Percentiles rank a stretch among this genome's conserved stretches.
These are phyloP conservation scores for Chlamydomonas urium DNA, from an alignment of 139 green algal species.

Conservation along the genomic window DNA sequence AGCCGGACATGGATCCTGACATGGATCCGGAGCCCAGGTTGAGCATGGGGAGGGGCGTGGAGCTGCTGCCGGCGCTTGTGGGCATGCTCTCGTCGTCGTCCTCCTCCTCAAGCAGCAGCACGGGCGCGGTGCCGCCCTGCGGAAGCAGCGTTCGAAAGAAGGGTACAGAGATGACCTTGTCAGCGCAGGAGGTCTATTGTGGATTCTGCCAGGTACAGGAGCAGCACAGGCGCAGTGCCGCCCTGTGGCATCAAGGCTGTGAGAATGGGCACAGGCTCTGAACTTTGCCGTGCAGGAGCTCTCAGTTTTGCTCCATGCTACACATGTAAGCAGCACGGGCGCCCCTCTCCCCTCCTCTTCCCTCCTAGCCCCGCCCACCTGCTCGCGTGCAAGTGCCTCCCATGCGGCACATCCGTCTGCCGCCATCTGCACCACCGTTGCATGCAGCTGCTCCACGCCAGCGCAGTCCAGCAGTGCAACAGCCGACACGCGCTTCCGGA, in stretches of 20 bases:
- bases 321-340: not conserved
- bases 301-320: not conserved
- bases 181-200: not conserved
- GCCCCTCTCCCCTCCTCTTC: too few relatives aligned
- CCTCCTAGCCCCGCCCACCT: too few relatives aligned
- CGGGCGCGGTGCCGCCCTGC: not conserved
- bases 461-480: slow-evolving; percentile 65
- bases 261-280: not conserved
- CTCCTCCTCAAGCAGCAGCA: not conserved
- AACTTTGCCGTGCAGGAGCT: not conserved
- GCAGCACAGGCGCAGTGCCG: not conserved
- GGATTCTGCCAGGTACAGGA: not conserved
- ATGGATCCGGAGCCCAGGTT: too few relatives aligned
- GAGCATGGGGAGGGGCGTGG: too few relatives aligned
- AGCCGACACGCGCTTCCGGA: slow-evolving; percentile 71
- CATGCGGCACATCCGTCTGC: not conserved
- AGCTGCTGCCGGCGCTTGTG: too few relatives aligned
- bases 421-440: not conserved
- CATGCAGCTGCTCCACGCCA: slow-evolving; percentile 31
- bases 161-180: too few relatives aligned
- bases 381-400: not conserved
- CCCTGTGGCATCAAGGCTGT: not conserved
- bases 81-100: slow-evolving; percentile 11
- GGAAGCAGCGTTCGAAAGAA: too few relatives aligned
- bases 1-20: too few relatives aligned